A percentile compares a stretch with the other conserved stretches of the same genome.
Conservation (phyloP, 441 rosid species). For the Adansonia grandidieri region DNA sequence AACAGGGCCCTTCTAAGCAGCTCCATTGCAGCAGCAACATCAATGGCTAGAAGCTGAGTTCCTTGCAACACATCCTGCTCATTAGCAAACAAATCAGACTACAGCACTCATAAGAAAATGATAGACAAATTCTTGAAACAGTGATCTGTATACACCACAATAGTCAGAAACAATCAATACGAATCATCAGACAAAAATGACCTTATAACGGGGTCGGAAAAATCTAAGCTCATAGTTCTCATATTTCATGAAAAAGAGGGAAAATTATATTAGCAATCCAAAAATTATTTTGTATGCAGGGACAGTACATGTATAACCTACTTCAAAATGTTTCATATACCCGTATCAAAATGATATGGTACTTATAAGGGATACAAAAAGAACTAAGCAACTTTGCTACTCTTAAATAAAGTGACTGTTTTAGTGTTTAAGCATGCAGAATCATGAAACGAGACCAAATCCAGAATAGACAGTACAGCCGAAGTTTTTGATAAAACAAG, state of each 20-base stretch:
- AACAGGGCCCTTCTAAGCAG: conserved; percentile 72
- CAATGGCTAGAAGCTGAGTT: conserved; percentile 92
- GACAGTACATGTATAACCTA: not conserved
- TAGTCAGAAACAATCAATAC: not conserved
- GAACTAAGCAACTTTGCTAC: not conserved
- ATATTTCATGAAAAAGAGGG: not conserved
- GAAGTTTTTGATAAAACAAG: not conserved
- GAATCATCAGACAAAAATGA: not conserved
- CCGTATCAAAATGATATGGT: not conserved
- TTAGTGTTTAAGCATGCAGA: not conserved
- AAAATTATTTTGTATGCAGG: not conserved
- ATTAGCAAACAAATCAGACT: conserved; percentile 25
- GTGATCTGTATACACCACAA: conserved; percentile 9
- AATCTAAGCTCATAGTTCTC: not conserved
- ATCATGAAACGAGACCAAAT: not conserved
- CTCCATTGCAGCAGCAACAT: conserved; percentile 79
- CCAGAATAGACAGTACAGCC: not conserved
- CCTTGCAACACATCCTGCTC: conserved; percentile 97
- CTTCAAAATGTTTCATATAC: not conserved
- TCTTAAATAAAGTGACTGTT: not conserved
- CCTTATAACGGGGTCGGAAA: not conserved
- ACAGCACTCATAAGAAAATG: conserved; percentile 1
- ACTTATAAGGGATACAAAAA: no score
- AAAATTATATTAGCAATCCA: not conserved
- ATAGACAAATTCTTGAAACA: conserved; percentile 17